These are phyloP conservation scores for Calonectria honghensis DNA, from an alignment of 2,329 filamentous ascomycete genomes.

Conservation along the genomic window DNA sequence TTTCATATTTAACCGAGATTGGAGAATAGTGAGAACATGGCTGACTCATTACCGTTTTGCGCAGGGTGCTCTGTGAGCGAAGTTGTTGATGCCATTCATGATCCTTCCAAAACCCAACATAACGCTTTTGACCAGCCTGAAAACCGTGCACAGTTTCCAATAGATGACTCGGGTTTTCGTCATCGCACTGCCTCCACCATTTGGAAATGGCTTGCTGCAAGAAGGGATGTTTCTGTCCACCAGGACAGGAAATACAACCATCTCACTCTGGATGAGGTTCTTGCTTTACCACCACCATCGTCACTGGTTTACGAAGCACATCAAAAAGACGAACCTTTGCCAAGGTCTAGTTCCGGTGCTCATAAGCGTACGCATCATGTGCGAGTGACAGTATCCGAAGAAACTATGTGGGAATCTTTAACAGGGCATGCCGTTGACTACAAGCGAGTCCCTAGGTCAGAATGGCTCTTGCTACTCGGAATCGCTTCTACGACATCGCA, in stretches of 20 bases:
- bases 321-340: constrained; percentile 33
- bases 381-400: constrained; percentile 70
- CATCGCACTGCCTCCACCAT: constrained; percentile 57
- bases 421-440: constrained; percentile 76
- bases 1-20: background rate
- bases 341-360: background rate
- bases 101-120: constrained; percentile 48
- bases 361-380: constrained; percentile 36
- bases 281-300: constrained; percentile 47
- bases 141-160: constrained; percentile 33
- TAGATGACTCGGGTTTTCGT: constrained; percentile 44
- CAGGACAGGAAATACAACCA: constrained; percentile 57
- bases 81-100: constrained; percentile 58
- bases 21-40: constrained; percentile 14
- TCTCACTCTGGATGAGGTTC: constrained; percentile 62
- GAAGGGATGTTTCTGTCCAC: constrained; percentile 62
- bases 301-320: background rate
- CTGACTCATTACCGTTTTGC: constrained; percentile 31
- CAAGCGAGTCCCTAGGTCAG: constrained; percentile 74
- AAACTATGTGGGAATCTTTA: constrained; percentile 75
- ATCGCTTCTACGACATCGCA: constrained; percentile 73
- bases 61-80: constrained; percentile 59
- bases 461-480: constrained; percentile 75
- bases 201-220: constrained; percentile 61
- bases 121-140: constrained; percentile 31